phyloP scores from a whole-genome alignment of 352 stramenopile genomes.

The Globisporangium spiculum region DNA sequence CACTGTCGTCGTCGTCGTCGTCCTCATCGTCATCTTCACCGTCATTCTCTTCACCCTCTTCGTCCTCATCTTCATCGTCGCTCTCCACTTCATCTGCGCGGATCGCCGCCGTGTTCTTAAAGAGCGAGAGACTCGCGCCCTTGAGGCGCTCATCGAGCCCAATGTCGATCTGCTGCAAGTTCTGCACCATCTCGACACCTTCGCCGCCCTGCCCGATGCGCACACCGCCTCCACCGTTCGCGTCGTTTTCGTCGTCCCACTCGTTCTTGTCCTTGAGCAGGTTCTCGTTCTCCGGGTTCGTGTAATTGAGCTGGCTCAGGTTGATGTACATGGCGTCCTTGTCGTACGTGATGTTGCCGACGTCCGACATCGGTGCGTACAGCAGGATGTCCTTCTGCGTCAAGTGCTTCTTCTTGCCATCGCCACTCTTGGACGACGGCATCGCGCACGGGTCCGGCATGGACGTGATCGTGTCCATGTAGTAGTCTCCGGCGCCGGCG shows the following conservation, averaged over 20 bases:
- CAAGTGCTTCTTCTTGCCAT: conserved; percentile 86
- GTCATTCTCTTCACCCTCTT: conserved; percentile 49
- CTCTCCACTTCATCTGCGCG: conserved; percentile 75
- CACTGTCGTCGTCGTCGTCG: conserved; percentile 43
- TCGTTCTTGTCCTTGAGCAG: conserved; percentile 50
- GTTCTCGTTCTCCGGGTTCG: conserved; percentile 87
- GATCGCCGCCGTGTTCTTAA: conserved; percentile 91
- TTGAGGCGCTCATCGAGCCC: conserved; percentile 95
- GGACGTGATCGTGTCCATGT: conserved; percentile 92
- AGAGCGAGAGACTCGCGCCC: conserved; percentile 93
- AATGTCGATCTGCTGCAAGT: conserved; percentile 89
- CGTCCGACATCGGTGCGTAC: conserved; percentile 89
- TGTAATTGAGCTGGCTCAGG: conserved; percentile 93
- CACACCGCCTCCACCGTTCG: conserved; percentile 29
- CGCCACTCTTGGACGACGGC: conserved; percentile 52
- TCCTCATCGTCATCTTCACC: conserved; percentile 38
- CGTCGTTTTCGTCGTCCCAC: conserved; percentile 44
- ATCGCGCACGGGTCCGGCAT: conserved; percentile 97
- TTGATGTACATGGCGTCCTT: conserved; percentile 99
- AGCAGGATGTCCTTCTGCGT: conserved; percentile 94
- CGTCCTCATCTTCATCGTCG: conserved; percentile 50
- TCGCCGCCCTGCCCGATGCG: conserved; percentile 58
- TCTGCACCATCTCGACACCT: conserved; percentile 93
- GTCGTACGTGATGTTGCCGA: conserved; percentile 98
- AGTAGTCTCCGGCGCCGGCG: conserved; percentile 97